Evolutionary conservation across 1,139 yeast species (phyloP).

Genomic region (Taiozyma sp.): DNA sequence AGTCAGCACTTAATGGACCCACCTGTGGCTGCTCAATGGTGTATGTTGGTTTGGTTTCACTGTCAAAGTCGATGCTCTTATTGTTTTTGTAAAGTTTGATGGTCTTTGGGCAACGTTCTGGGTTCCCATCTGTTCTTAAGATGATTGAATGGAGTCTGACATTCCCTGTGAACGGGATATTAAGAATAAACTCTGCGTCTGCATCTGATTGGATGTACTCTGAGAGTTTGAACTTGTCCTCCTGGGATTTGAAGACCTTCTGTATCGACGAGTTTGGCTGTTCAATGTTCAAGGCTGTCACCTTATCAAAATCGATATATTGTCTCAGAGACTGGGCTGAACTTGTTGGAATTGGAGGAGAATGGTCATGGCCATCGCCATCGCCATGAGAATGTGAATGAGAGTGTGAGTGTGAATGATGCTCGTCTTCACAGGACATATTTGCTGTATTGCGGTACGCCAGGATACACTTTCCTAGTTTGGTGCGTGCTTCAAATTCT

Average conservation of each 20-base stretch:
- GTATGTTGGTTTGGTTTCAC: conserved; percentile 46
- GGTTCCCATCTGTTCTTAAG: conserved; percentile 58
- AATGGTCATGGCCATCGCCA: conserved; percentile 29
- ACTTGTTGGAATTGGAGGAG: conserved; percentile 70
- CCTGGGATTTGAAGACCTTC: conserved; percentile 46
- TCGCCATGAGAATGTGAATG: conserved; percentile 25
- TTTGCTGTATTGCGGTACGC: background rate
- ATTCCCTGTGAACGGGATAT: conserved; percentile 73
- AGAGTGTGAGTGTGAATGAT: conserved; percentile 23
- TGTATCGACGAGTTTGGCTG: conserved; percentile 46
- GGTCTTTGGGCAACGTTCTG: conserved; percentile 56
- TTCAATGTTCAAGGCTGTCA: conserved; percentile 60
- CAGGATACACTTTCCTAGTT: background rate
- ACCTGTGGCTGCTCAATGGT: conserved; percentile 59
- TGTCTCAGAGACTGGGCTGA: conserved; percentile 62
- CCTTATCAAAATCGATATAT: conserved; percentile 54
- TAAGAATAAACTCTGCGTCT: conserved; percentile 72
- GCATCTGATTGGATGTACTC: conserved; percentile 67
- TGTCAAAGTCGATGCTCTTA: conserved; percentile 64
- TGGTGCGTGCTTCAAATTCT: background rate
- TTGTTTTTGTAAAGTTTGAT: conserved; percentile 73
- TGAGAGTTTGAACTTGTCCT: conserved; percentile 32
- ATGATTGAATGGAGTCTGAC: conserved; percentile 73
- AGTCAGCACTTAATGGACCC: conserved; percentile 35
- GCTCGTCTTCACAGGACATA: conserved; percentile 33